Evolutionary conservation across 2,329 filamentous ascomycete genomes (phyloP).

Genomic region (Trichoderma citrinoviride): DNA sequence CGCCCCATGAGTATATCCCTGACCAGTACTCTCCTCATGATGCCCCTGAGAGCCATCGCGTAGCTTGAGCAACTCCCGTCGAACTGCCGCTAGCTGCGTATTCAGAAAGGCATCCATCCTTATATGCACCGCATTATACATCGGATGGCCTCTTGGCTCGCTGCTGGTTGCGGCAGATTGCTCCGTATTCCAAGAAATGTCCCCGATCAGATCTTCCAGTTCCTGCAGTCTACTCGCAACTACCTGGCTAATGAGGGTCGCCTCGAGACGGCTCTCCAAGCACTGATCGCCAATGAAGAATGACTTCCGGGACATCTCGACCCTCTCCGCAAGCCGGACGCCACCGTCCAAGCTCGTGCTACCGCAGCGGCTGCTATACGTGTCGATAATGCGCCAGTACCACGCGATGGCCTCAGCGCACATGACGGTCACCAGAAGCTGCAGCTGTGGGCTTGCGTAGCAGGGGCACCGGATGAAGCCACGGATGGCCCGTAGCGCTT

Average conservation of each 20-base stretch:
- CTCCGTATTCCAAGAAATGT: constrained; percentile 1
- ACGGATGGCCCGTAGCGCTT: not conserved
- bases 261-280: not conserved
- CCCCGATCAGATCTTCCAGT: not conserved
- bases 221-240: not conserved
- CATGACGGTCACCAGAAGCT: not conserved
- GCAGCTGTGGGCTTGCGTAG: not conserved
- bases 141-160: not conserved
- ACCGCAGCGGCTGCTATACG: not conserved
- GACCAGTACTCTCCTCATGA: not conserved
- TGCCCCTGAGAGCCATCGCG: not conserved
- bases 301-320: not conserved
- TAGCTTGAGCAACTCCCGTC: not conserved
- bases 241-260: not conserved
- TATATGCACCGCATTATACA: not conserved
- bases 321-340: not conserved
- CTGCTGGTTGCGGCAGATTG: not conserved
- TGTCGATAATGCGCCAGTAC: constrained; percentile 8
- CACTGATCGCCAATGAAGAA: not conserved
- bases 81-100: not conserved
- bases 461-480: constrained; percentile 4
- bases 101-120: constrained; percentile 1
- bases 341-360: not conserved
- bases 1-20: not conserved
- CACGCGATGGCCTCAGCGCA: not conserved